A percentile compares a stretch with the other conserved stretches of the same genome.
These are phyloP conservation scores for Candida suzukii DNA, from an alignment of 805 yeast genomes.

Conservation along the genomic window DNA sequence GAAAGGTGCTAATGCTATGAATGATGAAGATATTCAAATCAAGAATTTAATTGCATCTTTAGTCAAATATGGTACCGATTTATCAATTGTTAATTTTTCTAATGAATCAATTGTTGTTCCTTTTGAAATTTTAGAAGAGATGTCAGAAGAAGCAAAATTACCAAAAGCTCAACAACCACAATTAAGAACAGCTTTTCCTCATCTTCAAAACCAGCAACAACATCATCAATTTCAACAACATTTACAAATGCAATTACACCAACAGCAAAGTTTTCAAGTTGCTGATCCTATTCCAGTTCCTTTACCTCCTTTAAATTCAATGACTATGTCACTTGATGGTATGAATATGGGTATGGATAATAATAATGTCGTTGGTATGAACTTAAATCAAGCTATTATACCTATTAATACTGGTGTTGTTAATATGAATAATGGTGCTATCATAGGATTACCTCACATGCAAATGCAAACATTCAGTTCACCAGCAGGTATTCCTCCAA, in stretches of 20 bases:
- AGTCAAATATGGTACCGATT: constrained; percentile 39
- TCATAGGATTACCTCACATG: no score
- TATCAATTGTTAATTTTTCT: constrained; percentile 6
- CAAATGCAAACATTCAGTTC: neutral
- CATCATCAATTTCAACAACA: constrained; percentile 1
- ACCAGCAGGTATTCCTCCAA: neutral
- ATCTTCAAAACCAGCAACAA: neutral
- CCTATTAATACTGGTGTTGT: neutral
- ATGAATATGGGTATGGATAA: neutral
- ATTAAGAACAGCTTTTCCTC: neutral
- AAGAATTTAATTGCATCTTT: constrained; percentile 35
- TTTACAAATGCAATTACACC: neutral
- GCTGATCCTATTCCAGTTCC: neutral
- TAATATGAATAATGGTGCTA: neutral
- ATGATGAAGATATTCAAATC: constrained; percentile 34
- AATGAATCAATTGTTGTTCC: constrained; percentile 17
- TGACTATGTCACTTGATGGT: neutral
- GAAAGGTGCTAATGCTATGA: no score
- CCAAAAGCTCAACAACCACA: neutral
- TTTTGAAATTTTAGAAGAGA: constrained; percentile 12
- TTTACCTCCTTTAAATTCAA: neutral
- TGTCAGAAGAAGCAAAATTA: neutral
- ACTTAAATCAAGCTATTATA: neutral
- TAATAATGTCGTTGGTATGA: neutral
- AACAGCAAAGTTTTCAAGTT: neutral